These are phyloP conservation scores for Pseudoperonospora humuli DNA, from an alignment of 352 stramenopile species.

Conservation along the genomic window DNA sequence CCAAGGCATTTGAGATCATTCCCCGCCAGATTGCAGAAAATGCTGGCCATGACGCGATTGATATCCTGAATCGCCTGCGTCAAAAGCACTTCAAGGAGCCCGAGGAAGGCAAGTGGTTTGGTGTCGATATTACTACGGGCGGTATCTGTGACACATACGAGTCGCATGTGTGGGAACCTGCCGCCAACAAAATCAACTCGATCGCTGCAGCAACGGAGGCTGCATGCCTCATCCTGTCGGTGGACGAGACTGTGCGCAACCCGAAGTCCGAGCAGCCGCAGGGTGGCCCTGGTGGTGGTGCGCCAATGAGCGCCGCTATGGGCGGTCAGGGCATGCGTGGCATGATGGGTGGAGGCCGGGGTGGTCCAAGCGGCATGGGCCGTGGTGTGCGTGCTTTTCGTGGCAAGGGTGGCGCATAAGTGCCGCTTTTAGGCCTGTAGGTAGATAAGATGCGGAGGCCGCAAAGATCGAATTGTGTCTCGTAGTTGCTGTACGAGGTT, in stretches of 20 bases:
- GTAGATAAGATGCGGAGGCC: conserved; percentile 26
- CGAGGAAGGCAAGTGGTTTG: conserved; percentile 93
- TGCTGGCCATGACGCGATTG: conserved; percentile 96
- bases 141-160: conserved; percentile 97
- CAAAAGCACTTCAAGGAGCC: conserved; percentile 94
- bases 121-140: conserved; percentile 96
- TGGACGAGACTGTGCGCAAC: conserved; percentile 99
- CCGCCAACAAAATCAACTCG: conserved; percentile 98
- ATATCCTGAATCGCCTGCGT: conserved; percentile 95
- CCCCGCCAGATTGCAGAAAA: conserved; percentile 97
- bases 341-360: conserved; percentile 77
- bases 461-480: conserved; percentile 12
- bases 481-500: conserved; percentile 3
- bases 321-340: conserved; percentile 87
- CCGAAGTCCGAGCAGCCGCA: conserved; percentile 93
- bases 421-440: conserved; percentile 23
- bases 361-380: conserved; percentile 59
- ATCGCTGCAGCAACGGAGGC: conserved; percentile 94
- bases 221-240: conserved; percentile 96
- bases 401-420: conserved; percentile 72
- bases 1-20: conserved; percentile 97
- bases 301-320: conserved; percentile 88
- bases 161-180: conserved; percentile 97
- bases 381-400: conserved; percentile 74
- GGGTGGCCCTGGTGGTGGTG: conserved; percentile 37